Conservation (phyloP, 2,329 filamentous ascomycete species). For the Claviceps sp. region DNA sequence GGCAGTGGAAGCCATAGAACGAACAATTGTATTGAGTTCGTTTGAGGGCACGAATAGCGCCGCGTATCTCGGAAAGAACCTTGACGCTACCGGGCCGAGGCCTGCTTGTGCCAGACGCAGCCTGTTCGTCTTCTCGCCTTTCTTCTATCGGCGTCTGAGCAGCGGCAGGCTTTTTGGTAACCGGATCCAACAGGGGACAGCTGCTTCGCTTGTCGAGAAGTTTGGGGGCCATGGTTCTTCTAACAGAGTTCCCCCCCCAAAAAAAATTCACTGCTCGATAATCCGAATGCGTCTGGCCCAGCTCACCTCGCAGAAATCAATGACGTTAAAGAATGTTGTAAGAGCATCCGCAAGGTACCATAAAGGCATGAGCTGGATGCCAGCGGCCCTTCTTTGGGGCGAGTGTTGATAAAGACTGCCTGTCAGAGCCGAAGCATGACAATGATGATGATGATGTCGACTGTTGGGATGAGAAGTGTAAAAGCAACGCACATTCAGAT, state of each 20-base stretch:
- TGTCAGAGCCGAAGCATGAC: conserved; percentile 1
- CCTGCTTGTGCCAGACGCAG: conserved; percentile 9
- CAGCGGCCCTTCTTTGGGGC: not conserved
- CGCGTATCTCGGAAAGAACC: conserved; percentile 22
- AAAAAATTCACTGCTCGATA: not conserved
- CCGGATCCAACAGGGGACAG: conserved; percentile 11
- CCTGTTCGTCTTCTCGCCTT: conserved; percentile 3
- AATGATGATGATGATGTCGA: not conserved
- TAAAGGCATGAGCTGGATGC: not conserved
- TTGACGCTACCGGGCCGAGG: conserved; percentile 16
- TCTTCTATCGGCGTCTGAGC: not conserved
- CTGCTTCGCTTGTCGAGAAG: conserved; percentile 15
- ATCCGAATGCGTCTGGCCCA: not conserved
- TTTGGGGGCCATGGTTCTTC: conserved; percentile 14
- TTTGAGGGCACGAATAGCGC: conserved; percentile 20
- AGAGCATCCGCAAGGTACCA: not conserved
- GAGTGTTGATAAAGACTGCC: not conserved
- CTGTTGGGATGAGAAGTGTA: not conserved
- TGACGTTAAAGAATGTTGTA: not conserved
- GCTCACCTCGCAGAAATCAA: not conserved
- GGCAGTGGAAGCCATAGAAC: conserved; percentile 1
- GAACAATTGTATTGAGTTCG: conserved; percentile 15
- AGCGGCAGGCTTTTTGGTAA: not conserved
- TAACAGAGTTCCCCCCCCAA: not conserved
- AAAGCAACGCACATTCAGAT: not conserved